phyloP scores from a whole-genome alignment of 108 stramenopile genomes.

The Skeletonema grethae region DNA sequence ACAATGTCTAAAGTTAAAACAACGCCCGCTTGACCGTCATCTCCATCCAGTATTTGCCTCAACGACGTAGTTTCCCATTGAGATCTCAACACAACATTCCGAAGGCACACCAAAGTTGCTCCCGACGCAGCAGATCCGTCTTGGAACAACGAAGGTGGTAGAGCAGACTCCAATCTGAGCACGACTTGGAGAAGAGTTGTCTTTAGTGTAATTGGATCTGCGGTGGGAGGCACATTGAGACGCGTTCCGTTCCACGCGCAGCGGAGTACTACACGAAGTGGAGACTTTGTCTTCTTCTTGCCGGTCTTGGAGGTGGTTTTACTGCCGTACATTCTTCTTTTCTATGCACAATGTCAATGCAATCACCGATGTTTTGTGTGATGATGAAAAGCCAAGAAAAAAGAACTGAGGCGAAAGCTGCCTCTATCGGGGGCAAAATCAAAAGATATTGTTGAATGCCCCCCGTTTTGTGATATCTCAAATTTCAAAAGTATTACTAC shows the following conservation, averaged over 20 bases:
- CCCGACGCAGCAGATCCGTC: background rate
- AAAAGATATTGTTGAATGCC: too few relatives aligned
- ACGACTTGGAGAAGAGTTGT: conserved; percentile 27
- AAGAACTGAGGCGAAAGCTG: background rate
- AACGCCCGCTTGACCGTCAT: conserved; percentile 47
- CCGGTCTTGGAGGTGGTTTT: too few relatives aligned
- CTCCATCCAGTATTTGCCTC: conserved; percentile 34
- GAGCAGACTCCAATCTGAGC: conserved; percentile 20
- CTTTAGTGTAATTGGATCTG: conserved; percentile 8
- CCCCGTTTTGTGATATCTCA: too few relatives aligned
- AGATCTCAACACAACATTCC: conserved; percentile 17
- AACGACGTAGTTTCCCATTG: conserved; percentile 46
- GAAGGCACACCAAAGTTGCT: conserved; percentile 33
- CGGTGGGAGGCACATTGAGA: conserved; percentile 33
- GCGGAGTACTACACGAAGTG: conserved; percentile 36
- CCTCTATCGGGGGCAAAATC: too few relatives aligned
- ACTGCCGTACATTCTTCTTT: conserved; percentile 11
- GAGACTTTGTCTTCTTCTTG: too few relatives aligned
- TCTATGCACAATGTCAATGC: background rate
- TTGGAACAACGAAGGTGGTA: conserved; percentile 22
- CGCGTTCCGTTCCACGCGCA: conserved; percentile 40
- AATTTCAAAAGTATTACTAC: too few relatives aligned
- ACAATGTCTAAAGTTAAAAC: conserved; percentile 39
- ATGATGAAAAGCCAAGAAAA: too few relatives aligned
- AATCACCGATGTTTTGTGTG: too few relatives aligned